Evolutionary conservation across 73 alveolate species (phyloP).

Genomic region (Durusdinium trenchii): DNA sequence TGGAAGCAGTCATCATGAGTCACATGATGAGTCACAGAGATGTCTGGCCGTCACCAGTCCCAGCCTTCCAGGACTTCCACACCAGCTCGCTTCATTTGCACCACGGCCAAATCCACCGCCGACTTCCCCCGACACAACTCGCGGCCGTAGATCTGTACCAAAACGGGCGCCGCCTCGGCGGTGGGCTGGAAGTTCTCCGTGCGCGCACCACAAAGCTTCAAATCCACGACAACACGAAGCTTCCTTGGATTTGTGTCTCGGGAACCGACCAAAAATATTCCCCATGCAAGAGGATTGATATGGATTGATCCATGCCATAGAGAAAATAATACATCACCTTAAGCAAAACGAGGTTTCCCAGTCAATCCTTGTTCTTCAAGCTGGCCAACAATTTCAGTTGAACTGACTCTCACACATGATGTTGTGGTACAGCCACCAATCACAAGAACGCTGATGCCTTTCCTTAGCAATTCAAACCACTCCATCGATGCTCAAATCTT

Average conservation of each 20-base stretch:
- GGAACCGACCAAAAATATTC: neutral
- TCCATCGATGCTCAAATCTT: too few relatives aligned
- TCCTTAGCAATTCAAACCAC: too few relatives aligned
- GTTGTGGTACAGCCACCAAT: constrained; percentile 92
- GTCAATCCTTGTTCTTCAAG: constrained; percentile 46
- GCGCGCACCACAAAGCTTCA: constrained; percentile 85
- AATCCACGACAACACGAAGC: constrained; percentile 49
- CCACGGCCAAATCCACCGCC: constrained; percentile 76
- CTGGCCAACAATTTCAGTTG: constrained; percentile 48
- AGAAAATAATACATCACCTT: neutral
- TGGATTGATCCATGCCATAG: neutral
- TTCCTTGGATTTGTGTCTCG: neutral
- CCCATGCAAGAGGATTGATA: neutral
- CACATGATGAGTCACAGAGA: too few relatives aligned
- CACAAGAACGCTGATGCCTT: constrained; percentile 28
- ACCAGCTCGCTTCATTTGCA: constrained; percentile 77
- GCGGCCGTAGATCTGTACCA: constrained; percentile 68
- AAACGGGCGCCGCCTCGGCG: constrained; percentile 55
- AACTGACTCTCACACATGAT: constrained; percentile 71
- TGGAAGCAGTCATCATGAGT: too few relatives aligned
- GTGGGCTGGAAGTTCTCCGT: constrained; percentile 35
- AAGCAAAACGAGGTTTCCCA: neutral
- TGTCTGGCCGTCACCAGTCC: constrained; percentile 49
- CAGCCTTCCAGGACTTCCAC: constrained; percentile 48
- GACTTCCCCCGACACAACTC: constrained; percentile 62